Conservation (phyloP, 495 filamentous ascomycete genomes). For the Cenococcum geophilum region DNA sequence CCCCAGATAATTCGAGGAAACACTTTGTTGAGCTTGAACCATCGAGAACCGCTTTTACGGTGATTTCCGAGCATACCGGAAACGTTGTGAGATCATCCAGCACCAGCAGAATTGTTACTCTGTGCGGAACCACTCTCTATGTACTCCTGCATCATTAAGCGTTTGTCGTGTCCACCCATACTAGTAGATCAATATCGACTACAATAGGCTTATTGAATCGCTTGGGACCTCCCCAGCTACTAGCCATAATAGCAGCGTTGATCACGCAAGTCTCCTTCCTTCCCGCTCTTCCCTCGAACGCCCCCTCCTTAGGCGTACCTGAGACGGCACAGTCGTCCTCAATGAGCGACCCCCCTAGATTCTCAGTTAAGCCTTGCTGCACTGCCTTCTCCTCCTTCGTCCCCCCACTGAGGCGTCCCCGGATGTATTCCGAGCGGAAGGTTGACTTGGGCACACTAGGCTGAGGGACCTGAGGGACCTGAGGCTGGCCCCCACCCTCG, state of each 20-base stretch:
- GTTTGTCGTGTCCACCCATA: slow-evolving; percentile 31
- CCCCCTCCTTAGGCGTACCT: slow-evolving; percentile 35
- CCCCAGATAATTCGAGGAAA: not conserved
- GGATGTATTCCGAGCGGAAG: slow-evolving; percentile 19
- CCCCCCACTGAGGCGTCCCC: not conserved
- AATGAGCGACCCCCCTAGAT: slow-evolving; percentile 9
- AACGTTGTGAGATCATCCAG: not conserved
- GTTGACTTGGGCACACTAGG: slow-evolving; percentile 18
- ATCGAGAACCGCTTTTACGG: slow-evolving; percentile 4
- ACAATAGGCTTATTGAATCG: slow-evolving; percentile 69
- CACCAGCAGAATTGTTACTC: not conserved
- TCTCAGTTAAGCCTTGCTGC: slow-evolving; percentile 14
- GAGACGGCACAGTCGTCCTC: slow-evolving; percentile 15
- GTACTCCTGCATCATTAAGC: not conserved
- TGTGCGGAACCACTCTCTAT: not conserved
- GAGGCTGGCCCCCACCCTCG: slow-evolving; percentile 23
- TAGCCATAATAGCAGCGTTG: slow-evolving; percentile 68
- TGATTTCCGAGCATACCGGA: not conserved
- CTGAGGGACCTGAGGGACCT: slow-evolving; percentile 12
- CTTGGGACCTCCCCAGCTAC: slow-evolving; percentile 53
- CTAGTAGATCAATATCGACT: slow-evolving; percentile 67
- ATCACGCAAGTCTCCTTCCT: slow-evolving; percentile 68
- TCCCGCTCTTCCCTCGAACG: slow-evolving; percentile 28
- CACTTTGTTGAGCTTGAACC: not conserved
- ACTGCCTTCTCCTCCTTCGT: slow-evolving; percentile 13